Base-by-base conservation (phyloP, 2,329 filamentous ascomycete genomes). In the Fusarium sp. region DNA sequence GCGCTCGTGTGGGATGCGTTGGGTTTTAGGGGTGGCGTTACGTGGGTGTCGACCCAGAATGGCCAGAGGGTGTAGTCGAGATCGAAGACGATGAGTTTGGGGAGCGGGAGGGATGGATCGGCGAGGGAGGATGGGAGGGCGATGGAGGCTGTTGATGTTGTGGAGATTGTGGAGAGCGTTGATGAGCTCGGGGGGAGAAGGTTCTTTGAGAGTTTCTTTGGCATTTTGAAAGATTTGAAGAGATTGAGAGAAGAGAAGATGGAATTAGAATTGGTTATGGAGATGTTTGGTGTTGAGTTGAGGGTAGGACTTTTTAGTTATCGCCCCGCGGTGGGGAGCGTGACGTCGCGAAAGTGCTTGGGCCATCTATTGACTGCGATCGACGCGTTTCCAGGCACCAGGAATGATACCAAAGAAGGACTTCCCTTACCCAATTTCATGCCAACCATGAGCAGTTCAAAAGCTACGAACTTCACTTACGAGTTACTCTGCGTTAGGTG, bases 51-150 rank as follows among this genome's bases (percentile, higher is more conserved):
- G 3, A 97, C 91, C 95, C 95, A 98, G 82, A 98, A 98, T 7
- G 94, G 94, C 96, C 95, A 98, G n/a, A 98, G 86, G 0, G 96
- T 98, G 85, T 98, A 98, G 85, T 98, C 95, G 67, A 98, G 89
- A 79, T 98, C 96, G 82, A 98, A 98, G 68, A 96, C 92, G 74
- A 98, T 87, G 71, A 97, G 86, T 66, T 91, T 89, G 0, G 94
- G 94, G 3, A 97, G 86, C 0, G 93, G 92, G 0, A 89, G 86
- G 16, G 72, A 53, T 41, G 88, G 80, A 78, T 88, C 84, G 70
- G 77, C 75, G 37, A 88, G 83, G 71, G 84, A 82, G 23, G 77
- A 33, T 7, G 84, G 84, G 21, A 79, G 63, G 35, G 69, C 48
- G 77, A 39, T 53, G 16, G 66, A 37, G 13, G 29, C 82, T 79